These are phyloP conservation scores for Didymella sp. DNA, from an alignment of 2,329 filamentous ascomycete genomes.

Conservation along the genomic window DNA sequence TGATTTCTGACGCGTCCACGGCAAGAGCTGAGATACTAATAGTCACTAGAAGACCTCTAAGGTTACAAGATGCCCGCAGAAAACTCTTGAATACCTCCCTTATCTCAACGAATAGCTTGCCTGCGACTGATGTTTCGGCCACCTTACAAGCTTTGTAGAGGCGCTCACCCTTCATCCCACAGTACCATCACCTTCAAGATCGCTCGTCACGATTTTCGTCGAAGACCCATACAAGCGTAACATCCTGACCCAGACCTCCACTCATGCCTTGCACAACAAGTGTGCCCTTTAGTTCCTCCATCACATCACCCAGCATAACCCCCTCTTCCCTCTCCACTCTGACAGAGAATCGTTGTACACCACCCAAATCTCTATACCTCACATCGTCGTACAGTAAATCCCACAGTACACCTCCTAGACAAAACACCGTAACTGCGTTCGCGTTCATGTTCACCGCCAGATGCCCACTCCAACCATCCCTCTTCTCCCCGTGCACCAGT, in stretches of 20 bases:
- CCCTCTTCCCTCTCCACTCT: constrained; percentile 20
- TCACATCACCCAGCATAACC: constrained; percentile 20
- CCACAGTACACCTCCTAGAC: not conserved
- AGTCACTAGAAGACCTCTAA: too few relatives aligned
- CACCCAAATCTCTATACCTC: not conserved
- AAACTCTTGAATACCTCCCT: too few relatives aligned
- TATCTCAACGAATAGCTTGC: too few relatives aligned
- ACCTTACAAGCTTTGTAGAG: too few relatives aligned
- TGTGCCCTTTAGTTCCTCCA: constrained; percentile 19
- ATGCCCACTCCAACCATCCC: not conserved
- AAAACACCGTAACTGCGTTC: constrained; percentile 4
- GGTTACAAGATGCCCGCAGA: too few relatives aligned
- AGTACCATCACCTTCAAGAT: too few relatives aligned
- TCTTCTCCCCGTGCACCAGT: not conserved
- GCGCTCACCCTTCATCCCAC: too few relatives aligned
- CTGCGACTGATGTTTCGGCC: too few relatives aligned
- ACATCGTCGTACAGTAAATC: constrained; percentile 7
- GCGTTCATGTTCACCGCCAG: not conserved
- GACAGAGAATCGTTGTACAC: constrained; percentile 11
- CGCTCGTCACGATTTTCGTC: not conserved
- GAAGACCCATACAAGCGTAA: constrained; percentile 22
- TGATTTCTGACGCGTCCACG: too few relatives aligned
- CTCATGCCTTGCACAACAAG: not conserved
- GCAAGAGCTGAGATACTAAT: too few relatives aligned
- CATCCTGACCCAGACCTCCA: constrained; percentile 2